Evolutionary conservation across 2,329 filamentous ascomycete genomes (phyloP), one percentile per base, ranked within the genome.

Genomic region (Paracoccidioides lutzii): DNA sequence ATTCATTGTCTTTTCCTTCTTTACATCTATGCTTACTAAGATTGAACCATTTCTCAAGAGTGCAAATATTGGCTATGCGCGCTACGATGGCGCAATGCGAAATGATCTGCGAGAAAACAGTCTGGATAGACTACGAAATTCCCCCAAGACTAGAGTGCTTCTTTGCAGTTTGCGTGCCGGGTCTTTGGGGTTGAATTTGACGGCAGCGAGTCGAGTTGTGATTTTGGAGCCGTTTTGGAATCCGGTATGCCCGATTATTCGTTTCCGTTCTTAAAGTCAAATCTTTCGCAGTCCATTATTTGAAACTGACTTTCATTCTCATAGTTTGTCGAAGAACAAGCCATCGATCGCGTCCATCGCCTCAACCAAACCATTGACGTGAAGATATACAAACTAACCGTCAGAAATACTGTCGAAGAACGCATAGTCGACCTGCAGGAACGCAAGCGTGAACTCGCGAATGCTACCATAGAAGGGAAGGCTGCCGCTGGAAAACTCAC

Each of bases 201-300:
- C 93, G 5, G 93, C 90, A 0, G 93, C 93, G 8, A 93, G 87
- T 59, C 81, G 93, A 15, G 93, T 98, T 3, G 84, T 98, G 53
- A 95, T 98, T 63, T 78, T 98, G 45, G 93, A 98, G 71, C 93
- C 93, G 0, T 98, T 98, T 72, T 98, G 93, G 93, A 98, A 98
- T 70, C 93, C 90, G 2, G 83, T 86, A 77, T 68, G 81, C 38
- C 55, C 30, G 5, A 38, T 14, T 43, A 44, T 15, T 15, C 55
- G 50, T 14, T 38, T 38, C 14, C 15, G 3, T 38, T 38, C 33
- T 28, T 33, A 8, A 7, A 38, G 12, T 22, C 6, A 54, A 48
- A 22, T 22, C 22, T 22, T 22, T 22, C 22, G 22, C 38, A 35
- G 15, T 40, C 55, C 3, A 56, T 61, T 53, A 61, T 59, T 45